Percentiles rank a stretch among this genome's conserved stretches.
Evolutionary conservation across 164 flowering plant species (phyloP).

Genomic region (Stephania cephalantha): DNA sequence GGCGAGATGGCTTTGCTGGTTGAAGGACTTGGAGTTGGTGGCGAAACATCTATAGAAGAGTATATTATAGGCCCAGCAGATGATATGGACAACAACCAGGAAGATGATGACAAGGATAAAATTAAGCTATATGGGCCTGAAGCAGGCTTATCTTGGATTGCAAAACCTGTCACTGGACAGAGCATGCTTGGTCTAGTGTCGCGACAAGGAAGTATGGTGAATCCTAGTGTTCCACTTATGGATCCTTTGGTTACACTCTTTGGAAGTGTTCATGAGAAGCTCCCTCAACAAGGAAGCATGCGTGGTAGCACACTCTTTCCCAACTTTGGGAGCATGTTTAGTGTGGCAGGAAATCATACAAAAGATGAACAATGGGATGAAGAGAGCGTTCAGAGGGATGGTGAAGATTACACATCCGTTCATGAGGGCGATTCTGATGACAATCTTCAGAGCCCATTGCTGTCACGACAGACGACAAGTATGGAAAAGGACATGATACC

Average conservation of each 20-base stretch:
- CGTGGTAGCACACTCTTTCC: slow-evolving; percentile 49
- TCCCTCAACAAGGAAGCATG: slow-evolving; percentile 64
- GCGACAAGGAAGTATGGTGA: slow-evolving; percentile 68
- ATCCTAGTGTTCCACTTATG: slow-evolving; percentile 53
- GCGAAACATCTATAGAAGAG: slow-evolving; percentile 78
- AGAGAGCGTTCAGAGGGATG: slow-evolving; percentile 41
- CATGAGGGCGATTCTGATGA: slow-evolving; percentile 43
- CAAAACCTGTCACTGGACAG: slow-evolving; percentile 74
- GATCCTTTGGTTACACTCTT: slow-evolving; percentile 89
- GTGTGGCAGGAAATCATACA: slow-evolving; percentile 28
- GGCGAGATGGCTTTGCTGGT: slow-evolving; percentile 95
- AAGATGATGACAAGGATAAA: slow-evolving; percentile 37
- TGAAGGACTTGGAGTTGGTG: slow-evolving; percentile 90
- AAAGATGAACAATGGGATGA: slow-evolving; percentile 51
- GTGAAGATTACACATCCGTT: slow-evolving; percentile 36
- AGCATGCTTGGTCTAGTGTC: slow-evolving; percentile 59
- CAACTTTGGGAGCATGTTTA: slow-evolving; percentile 54
- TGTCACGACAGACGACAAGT: slow-evolving; percentile 46
- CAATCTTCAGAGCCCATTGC: slow-evolving; percentile 40
- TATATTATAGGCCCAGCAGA: slow-evolving; percentile 71
- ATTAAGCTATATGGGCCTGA: slow-evolving; percentile 77
- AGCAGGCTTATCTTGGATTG: slow-evolving; percentile 81
- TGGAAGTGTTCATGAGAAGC: slow-evolving; percentile 88
- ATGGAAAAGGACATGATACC: slow-evolving; percentile 39
- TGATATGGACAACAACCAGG: slow-evolving; percentile 49